These are phyloP conservation scores for Penicillium paradoxum DNA, from an alignment of 495 filamentous ascomycete species.

Conservation along the genomic window DNA sequence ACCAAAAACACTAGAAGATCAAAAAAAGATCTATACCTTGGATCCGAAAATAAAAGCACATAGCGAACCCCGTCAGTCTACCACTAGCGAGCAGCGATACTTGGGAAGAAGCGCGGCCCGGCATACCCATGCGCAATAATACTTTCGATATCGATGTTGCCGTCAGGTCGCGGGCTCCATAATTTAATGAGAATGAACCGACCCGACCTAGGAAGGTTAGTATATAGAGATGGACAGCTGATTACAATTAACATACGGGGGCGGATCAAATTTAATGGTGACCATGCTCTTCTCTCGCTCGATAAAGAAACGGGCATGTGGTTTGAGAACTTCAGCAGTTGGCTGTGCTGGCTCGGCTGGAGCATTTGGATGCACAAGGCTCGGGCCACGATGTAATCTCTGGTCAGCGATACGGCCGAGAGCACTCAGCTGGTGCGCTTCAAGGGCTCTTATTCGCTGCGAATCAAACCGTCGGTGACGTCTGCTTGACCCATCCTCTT, in stretches of 20 bases:
- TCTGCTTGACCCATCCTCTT: constrained; percentile 18
- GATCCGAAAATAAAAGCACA: background rate
- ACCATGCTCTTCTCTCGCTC: constrained; percentile 74
- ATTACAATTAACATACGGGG: constrained; percentile 54
- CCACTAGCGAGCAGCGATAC: constrained; percentile 1
- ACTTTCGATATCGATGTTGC: constrained; percentile 83
- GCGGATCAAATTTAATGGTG: constrained; percentile 83
- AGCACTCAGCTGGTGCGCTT: constrained; percentile 12
- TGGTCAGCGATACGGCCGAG: constrained; percentile 5
- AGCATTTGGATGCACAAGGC: constrained; percentile 25
- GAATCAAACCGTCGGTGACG: constrained; percentile 16
- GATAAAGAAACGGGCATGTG: constrained; percentile 76
- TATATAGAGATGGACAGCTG: background rate
- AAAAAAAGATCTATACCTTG: background rate
- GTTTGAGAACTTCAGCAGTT: constrained; percentile 55
- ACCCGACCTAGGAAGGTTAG: constrained; percentile 46
- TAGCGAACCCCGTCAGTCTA: background rate
- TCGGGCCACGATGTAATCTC: constrained; percentile 24
- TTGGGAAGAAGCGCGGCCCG: constrained; percentile 73
- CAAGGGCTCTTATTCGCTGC: background rate
- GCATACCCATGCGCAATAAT: constrained; percentile 76
- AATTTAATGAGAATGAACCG: constrained; percentile 79
- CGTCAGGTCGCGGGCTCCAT: constrained; percentile 62
- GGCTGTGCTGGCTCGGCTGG: constrained; percentile 7
- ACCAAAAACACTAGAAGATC: background rate